Evolutionary conservation across 805 yeast species (phyloP).

Genomic region (Sugiyamaella americana): DNA sequence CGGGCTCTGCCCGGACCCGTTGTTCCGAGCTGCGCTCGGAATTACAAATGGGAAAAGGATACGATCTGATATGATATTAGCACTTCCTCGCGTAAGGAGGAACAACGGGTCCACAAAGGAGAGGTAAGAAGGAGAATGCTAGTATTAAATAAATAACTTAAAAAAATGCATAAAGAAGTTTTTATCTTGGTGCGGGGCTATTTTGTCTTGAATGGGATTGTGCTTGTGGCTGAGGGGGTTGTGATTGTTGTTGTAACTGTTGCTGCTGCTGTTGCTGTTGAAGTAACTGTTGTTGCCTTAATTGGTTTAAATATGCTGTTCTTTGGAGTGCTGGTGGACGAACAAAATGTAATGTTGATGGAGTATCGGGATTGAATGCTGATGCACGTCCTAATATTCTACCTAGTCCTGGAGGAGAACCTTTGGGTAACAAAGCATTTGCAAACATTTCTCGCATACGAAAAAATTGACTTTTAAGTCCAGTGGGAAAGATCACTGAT

Average conservation of each 20-base stretch:
- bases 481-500: constrained; percentile 61
- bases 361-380: constrained; percentile 63
- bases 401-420: constrained; percentile 58
- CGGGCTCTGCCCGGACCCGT: too few species aligned
- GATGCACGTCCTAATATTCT: constrained; percentile 78
- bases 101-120: too few species aligned
- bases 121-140: too few species aligned
- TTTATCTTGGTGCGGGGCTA: too few species aligned
- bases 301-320: constrained; percentile 15
- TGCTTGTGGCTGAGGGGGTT: constrained; percentile 17
- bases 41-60: too few species aligned
- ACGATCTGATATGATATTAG: too few species aligned
- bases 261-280: constrained; percentile 12
- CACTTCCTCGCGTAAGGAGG: too few species aligned
- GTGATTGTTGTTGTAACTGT: constrained; percentile 16
- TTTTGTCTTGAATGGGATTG: too few species aligned
- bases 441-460: constrained; percentile 95
- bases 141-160: too few species aligned
- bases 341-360: constrained; percentile 42
- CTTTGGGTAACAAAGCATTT: constrained; percentile 49
- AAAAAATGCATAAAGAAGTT: too few species aligned
- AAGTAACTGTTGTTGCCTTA: constrained; percentile 16
- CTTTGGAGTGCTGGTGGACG: constrained; percentile 33
- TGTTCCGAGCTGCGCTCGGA: too few species aligned
- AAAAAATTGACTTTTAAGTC: constrained; percentile 65